Percentiles rank a stretch among this genome's conserved stretches.
phyloP scores from a whole-genome alignment of 2,329 filamentous ascomycete species.

The Penicillium verrucosum region DNA sequence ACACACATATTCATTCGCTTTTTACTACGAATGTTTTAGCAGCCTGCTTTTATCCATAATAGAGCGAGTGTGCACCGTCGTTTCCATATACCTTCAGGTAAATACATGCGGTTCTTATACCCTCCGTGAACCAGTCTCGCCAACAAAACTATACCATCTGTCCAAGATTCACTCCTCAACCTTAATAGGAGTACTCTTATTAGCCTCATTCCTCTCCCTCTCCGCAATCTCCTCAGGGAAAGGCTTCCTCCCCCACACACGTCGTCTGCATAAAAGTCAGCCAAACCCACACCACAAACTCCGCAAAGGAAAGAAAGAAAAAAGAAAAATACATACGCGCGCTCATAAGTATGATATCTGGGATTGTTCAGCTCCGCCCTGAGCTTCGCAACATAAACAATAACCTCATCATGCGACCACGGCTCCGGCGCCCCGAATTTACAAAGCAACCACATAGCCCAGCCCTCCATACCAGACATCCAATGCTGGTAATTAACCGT shows the following conservation, averaged over 20 bases:
- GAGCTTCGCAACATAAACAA: slow-evolving; percentile 21
- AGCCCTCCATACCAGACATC: slow-evolving; percentile 27
- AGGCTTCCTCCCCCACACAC: slow-evolving; percentile 16
- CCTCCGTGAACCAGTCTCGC: not conserved
- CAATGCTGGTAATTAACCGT: slow-evolving; percentile 28
- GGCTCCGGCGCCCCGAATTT: slow-evolving; percentile 22
- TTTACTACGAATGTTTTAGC: not conserved
- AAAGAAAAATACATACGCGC: slow-evolving; percentile 13
- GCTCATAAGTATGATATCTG: slow-evolving; percentile 18
- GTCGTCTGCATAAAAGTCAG: slow-evolving; percentile 9
- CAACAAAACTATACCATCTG: not conserved
- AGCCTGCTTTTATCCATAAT: not conserved
- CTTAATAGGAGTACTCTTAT: not conserved
- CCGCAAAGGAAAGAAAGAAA: too few relatives aligned
- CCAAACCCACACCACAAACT: not conserved
- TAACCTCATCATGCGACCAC: slow-evolving; percentile 17
- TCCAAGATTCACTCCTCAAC: not conserved
- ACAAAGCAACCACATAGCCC: slow-evolving; percentile 28
- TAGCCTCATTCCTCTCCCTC: not conserved
- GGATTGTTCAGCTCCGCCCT: slow-evolving; percentile 21
- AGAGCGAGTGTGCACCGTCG: not conserved
- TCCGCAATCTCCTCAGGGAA: not conserved
- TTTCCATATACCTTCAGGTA: not conserved
- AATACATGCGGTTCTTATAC: not conserved
- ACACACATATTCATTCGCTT: not conserved